Evolutionary conservation across 1,139 yeast species (phyloP), one percentile per base, ranked within the genome.

Genomic region (Scheffersomyces insectosa): DNA sequence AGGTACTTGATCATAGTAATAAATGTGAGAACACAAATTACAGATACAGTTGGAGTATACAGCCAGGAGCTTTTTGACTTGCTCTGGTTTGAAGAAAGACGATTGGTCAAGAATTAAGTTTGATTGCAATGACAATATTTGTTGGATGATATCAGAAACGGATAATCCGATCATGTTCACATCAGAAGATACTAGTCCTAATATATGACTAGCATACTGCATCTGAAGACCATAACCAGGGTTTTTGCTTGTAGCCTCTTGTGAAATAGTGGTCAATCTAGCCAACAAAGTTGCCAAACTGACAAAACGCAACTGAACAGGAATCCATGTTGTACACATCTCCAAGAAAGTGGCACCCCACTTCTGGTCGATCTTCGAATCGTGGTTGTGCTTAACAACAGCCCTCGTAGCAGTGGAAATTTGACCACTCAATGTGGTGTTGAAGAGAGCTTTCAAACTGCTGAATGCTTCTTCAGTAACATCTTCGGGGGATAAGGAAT

Each of bases 151-250:
- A 60, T 91, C 98, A 37, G 90, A 75, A n/a, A 90, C 88, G 10
- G 97, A 87, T 37, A 93, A 70, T 0, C 98, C 98, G 50, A 90
- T 85, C 79, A 91, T 82, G 58, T 85, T 88, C 36, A 89, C 89
- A 33, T 83, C 83, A 0, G 95, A 85, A 1, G 85, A 77, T n/a
- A 91, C 72, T 35, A 93, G 68, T 1, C 85, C 83, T 15, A 85
- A 72, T n/a, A 87, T 72, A 46, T 82, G 65, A 39, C 70, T 68
- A 9, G 88, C 73, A 34, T 80, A 68, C 34, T 72, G 72, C 7
- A 72, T 63, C 54, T 85, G 83, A n/a, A 66, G 53, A 15, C 58
- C 59, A 37, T 65, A 59, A 27, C 59, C 55, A 10, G 63, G 57
- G 4, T 63, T 61, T 14, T 55, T 49, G 7, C 50, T 41, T 3